Evolutionary conservation across 352 stramenopile species (phyloP), one percentile per base, ranked within the genome.

Genomic region (Phytopythium helicoides): DNA sequence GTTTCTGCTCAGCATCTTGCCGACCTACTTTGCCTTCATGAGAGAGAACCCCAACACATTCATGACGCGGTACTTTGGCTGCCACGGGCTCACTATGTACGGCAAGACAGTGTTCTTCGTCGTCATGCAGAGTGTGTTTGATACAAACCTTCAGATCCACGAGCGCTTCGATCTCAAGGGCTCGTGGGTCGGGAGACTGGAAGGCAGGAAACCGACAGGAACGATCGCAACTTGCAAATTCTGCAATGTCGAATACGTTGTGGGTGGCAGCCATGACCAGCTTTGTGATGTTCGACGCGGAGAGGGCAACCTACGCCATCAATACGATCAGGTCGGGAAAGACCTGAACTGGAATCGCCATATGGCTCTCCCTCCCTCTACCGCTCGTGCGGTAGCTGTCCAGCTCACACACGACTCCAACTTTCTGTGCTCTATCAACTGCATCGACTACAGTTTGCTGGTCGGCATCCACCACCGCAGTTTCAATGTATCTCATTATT

Each of bases 401-500:
- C 92, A 98, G 51, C 50, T 98, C 1, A 76, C 71, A 3, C 73
- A 64, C 28, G 94, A 98, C 60, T 96, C 87, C 34, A 68, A 89
- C 46, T 98, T 97, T 52, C 62, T 98, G 1, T 85, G 80, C 42
- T 75, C 76, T 21, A 94, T 97, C 71, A 97, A 97, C 62, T 97
- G 94, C 62, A 98, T 98, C 68, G 93, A 98, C 65, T 98, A 98
- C 60, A 97, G 85, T 37, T 84, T 98, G 59, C 71, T 98, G 21
- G 89, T 98, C 47, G 93, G 92, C 3, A 88, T 98, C 50, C 92
- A 98, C 64, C 88, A 97, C 54, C 81, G 92, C 67, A 93, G 74
- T 50, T 89, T 87, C 49, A 88, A 87, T 22, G 79, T 88, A 12
- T 90, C 85, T 38, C 73, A 86, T 38, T 86, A 79, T 55, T 81